Evolutionary conservation across 2,329 filamentous ascomycete genomes (phyloP), one percentile per base, ranked within the genome.

Genomic region (Bipolaris zeicola): DNA sequence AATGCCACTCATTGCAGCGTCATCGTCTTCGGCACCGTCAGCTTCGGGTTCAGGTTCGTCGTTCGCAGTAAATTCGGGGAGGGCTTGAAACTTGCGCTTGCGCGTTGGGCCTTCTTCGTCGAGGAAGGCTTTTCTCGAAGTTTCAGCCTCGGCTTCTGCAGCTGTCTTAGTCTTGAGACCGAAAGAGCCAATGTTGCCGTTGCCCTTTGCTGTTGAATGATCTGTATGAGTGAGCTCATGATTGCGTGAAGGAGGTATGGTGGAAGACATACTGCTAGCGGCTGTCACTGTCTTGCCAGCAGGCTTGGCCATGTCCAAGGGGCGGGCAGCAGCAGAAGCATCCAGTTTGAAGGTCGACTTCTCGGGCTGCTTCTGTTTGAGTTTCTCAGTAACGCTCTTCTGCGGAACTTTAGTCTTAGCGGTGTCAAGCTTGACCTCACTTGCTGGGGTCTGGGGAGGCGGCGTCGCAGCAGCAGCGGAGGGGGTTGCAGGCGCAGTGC

Each of bases 381-480:
- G 84, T 73, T 91, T 95, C 76, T 94, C 96, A 38, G 86, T 89
- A 65, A 95, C 92, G 18, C 87, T 89, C 76, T 96, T 96, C 5
- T 91, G 90, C 66, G 96, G 90, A 68, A 95, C 94, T 74, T 95
- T 96, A 66, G 89, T 89, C 60, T 87, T 82, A 70, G 81, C 76
- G 8, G 85, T 81, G 8, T 87, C 83, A 31, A 85, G 78, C 34
- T 69, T 57, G 48, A 37, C 18, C 48, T 64, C 62, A 31, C 64
- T 50, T 6, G 64, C 57, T 26, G 70, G 61, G 5, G 67, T 60
- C 13, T 63, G 63, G 10, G 66, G 63, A 11, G 66, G 50, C 26
- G 50, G 45, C 55, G 52, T 79, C 38, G 49, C 85, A 50, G 52
- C 58, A 31, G 57, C 50, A 34, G 62, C 59, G 10, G 60, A 60